These are phyloP conservation scores for Ophiostoma sp. DNA, from an alignment of 2,329 filamentous ascomycete species.

Conservation along the genomic window DNA sequence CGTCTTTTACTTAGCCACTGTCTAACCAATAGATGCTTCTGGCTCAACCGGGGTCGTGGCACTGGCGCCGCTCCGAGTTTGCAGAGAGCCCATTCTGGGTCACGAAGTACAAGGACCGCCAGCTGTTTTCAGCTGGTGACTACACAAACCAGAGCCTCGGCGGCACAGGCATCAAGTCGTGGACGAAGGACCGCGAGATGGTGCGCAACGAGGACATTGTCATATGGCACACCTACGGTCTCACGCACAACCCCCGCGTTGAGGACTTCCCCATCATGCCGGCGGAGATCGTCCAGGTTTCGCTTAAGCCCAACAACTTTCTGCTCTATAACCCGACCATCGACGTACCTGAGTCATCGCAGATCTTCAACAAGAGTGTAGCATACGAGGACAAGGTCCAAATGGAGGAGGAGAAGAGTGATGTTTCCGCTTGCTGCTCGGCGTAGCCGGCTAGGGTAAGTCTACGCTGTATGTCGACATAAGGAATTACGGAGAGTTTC, in stretches of 20 bases:
- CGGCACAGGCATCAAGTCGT: neutral
- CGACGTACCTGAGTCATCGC: conserved; percentile 22
- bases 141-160: conserved; percentile 34
- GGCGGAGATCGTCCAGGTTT: conserved; percentile 34
- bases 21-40: conserved; percentile 32
- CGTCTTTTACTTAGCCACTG: neutral
- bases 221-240: conserved; percentile 52
- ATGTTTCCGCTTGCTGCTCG: neutral
- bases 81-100: conserved; percentile 42
- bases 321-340: conserved; percentile 22
- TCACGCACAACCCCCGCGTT: conserved; percentile 58
- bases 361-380: conserved; percentile 22
- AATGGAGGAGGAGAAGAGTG: too few species aligned
- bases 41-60: conserved; percentile 36
- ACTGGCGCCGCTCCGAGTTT: conserved; percentile 40
- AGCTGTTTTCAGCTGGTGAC: conserved; percentile 39
- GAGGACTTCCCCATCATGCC: conserved; percentile 68
- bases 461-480: too few species aligned
- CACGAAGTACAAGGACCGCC: conserved; percentile 40
- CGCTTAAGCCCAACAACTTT: conserved; percentile 23
- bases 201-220: conserved; percentile 53
- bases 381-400: conserved; percentile 10
- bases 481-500: too few species aligned
- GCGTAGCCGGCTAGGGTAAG: neutral
- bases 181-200: conserved; percentile 12